A percentile compares a stretch with the other conserved stretches of the same genome.
Evolutionary conservation across 192 early-diverging fungal species (phyloP).

Genomic region (Chytriomyces hyalinus): DNA sequence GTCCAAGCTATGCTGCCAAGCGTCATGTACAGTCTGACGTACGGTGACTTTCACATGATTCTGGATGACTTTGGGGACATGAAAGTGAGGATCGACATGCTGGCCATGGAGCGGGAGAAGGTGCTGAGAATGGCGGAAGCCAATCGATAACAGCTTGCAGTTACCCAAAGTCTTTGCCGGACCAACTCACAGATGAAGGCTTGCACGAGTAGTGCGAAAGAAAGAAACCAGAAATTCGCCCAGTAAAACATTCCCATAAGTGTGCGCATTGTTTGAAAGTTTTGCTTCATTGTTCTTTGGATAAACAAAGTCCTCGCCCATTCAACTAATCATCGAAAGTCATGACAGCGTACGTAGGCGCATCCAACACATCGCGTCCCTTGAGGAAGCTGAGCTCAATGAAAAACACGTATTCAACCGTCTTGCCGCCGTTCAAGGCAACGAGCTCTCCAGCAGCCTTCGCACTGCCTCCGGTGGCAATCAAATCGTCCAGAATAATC

Average conservation of each 20-base stretch:
- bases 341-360: conserved; percentile 87
- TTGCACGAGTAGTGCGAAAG: too few species aligned
- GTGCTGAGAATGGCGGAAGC: neutral
- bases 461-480: conserved; percentile 86
- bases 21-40: conserved; percentile 24
- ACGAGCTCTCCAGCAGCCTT: conserved; percentile 86
- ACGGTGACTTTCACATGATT: conserved; percentile 22
- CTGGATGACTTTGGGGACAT: conserved; percentile 39
- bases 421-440: conserved; percentile 68
- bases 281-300: too few species aligned
- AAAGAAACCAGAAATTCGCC: too few species aligned
- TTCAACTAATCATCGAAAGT: conserved; percentile 59
- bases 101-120: neutral
- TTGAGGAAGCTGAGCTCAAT: conserved; percentile 88
- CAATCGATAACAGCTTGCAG: neutral
- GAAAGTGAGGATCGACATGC: neutral
- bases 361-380: conserved; percentile 77
- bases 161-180: too few species aligned
- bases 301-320: too few species aligned
- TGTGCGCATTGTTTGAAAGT: too few species aligned
- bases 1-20: neutral
- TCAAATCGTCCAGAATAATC: conserved; percentile 94
- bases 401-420: conserved; percentile 88
- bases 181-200: too few species aligned
- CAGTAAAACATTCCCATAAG: too few species aligned